phyloP scores from a whole-genome alignment of 1,284 basidiomycete species.

The Irpex lacteus region DNA sequence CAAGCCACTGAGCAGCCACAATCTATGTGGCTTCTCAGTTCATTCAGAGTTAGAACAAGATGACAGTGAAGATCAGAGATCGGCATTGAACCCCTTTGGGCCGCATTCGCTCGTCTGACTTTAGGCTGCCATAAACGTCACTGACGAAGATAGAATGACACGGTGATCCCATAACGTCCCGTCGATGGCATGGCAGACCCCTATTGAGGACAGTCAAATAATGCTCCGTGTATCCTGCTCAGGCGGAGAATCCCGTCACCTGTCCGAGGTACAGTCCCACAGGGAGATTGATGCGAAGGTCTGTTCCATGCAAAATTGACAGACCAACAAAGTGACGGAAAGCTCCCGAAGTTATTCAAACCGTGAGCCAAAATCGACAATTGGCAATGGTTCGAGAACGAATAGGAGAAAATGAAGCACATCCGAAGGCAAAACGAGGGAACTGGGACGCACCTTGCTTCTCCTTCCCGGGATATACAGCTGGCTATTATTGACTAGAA shows the following conservation, averaged over 20 bases:
- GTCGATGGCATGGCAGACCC: background rate
- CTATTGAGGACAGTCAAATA: background rate
- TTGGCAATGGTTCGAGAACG: background rate
- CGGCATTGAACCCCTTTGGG: background rate
- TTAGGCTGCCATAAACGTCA: too few species aligned
- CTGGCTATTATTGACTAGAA: constrained; percentile 77
- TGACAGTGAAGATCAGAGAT: constrained; percentile 10
- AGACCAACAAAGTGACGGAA: background rate
- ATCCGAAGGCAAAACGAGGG: constrained; percentile 9
- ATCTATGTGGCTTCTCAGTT: constrained; percentile 2
- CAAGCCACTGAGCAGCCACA: background rate
- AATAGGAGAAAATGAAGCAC: background rate
- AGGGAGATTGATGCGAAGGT: background rate
- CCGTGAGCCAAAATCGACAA: background rate
- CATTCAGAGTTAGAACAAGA: constrained; percentile 3
- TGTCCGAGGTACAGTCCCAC: background rate
- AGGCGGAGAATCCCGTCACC: background rate
- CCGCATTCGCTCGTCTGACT: background rate
- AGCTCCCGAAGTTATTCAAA: background rate
- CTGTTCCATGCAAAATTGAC: background rate
- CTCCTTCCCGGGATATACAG: constrained; percentile 77
- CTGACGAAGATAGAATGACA: background rate
- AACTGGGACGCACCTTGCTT: constrained; percentile 47
- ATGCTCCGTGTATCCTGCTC: background rate
- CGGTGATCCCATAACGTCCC: background rate